phyloP scores from a whole-genome alignment of 148 eudicot species.

The Nepenthes gracilis region DNA sequence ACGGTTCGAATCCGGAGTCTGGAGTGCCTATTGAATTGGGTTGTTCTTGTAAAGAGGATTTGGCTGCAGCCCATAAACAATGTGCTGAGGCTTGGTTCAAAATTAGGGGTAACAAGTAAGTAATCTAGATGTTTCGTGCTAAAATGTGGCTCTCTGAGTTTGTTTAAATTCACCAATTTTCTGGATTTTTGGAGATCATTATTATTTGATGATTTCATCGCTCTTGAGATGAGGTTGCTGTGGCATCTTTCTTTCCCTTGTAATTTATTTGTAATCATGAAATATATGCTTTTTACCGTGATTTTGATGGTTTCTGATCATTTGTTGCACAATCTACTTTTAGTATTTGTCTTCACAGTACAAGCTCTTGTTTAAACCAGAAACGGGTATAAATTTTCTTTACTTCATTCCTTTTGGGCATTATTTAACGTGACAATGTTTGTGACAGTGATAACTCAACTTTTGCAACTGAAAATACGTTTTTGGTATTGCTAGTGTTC shows the following conservation, averaged over 20 bases:
- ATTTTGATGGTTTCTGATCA: no score
- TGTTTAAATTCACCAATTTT: neutral
- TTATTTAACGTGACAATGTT: no score
- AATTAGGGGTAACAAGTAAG: slow-evolving; percentile 85
- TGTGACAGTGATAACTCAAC: no score
- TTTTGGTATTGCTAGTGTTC: no score
- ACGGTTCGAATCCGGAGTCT: slow-evolving; percentile 34
- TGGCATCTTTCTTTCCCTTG: neutral
- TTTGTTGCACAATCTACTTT: no score
- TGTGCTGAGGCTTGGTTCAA: slow-evolving; percentile 98
- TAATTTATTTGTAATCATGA: neutral
- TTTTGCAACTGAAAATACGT: no score
- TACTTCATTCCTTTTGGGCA: no score
- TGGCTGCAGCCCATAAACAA: slow-evolving; percentile 76
- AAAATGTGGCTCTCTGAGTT: neutral
- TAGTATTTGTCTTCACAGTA: no score
- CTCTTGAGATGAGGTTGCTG: no score
- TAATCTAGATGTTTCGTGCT: neutral
- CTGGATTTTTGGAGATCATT: neutral
- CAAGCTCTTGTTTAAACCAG: no score
- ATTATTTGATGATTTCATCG: neutral
- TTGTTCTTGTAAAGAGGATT: slow-evolving; percentile 80
- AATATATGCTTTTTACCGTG: neutral
- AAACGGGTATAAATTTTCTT: no score
- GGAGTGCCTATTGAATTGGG: slow-evolving; percentile 74